Percentiles rank a stretch among this genome's conserved stretches.
phyloP scores from a whole-genome alignment of 1,139 yeast species.

The Pneumocystis wakefieldiae region DNA sequence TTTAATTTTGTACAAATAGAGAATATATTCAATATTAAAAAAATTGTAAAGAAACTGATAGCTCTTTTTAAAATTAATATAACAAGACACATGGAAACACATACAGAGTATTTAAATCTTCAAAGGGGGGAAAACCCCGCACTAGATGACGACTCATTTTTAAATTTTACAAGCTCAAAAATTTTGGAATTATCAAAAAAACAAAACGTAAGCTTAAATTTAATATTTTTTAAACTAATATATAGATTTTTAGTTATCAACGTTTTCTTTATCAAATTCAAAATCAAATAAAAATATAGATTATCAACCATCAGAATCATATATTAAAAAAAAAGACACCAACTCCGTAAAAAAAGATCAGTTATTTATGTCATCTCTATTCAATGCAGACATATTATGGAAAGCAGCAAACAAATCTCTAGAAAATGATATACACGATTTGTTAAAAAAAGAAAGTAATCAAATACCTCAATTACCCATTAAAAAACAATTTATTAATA shows the following conservation, averaged over 20 bases:
- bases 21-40: background rate
- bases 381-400: background rate
- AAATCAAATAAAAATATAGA: background rate
- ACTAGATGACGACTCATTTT: background rate
- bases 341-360: background rate
- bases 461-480: background rate
- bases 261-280: background rate
- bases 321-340: background rate
- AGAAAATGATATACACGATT: background rate
- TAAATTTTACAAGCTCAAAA: background rate
- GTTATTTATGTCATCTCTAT: background rate
- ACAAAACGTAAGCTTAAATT: background rate
- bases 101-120: background rate
- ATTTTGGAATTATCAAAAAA: background rate
- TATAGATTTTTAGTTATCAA: background rate
- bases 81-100: background rate
- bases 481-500: background rate
- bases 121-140: background rate
- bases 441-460: background rate
- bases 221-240: background rate
- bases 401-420: background rate
- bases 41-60: background rate
- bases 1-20: background rate
- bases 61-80: background rate
- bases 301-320: background rate